Evolutionary conservation across 164 flowering plant genomes (phyloP), one percentile per base, ranked within the genome.

Genomic region (Piper betle): DNA sequence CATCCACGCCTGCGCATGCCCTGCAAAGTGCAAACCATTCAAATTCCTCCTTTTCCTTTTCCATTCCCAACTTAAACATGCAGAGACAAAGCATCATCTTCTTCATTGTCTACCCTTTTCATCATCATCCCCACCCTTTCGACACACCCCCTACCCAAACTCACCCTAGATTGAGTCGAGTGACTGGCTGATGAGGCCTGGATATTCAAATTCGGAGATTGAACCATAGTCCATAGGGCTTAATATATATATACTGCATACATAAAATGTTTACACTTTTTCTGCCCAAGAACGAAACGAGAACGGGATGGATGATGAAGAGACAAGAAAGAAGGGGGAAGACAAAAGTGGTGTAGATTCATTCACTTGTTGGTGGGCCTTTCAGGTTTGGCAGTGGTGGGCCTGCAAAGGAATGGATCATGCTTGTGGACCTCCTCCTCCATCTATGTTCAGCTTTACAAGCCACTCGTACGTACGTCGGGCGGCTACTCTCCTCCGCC

Each of bases 401-500:
- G 57, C 38, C 57, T 55, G 33, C 33, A 25, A 2, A 25, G 33
- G 33, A 25, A 25, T 25, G 33, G 33, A 25, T 25, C 33, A 25
- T 25, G 2, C 33, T 25, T 25, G 33, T 25, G 33, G 33, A 25
- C 33, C 33, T 1, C 33, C 33, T 25, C 33, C 33, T 25, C 20
- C 57, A 13, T 20, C 57, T 37, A 19, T 4, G 57, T 11, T 4
- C 11, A 55, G 57, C 15, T 19, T 37, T 39, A 7, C 38, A 13
- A 55, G 2, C 39, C 58, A 55, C 38, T 55, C 58, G 58, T 9
- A 55, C 58, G 58, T 55, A 1, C 39, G 58, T 4, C 58, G 58
- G 58, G 25, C 39, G 8, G 58, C 58, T 39, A 17, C 58, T 10
- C 46, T 42, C 11, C 46, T 42, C 46, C 46, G 6, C 46, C 37